Evolutionary conservation across 208 protist species (phyloP), one percentile per base, ranked within the genome.

Genomic region (Blastocrithidia nonstop): DNA sequence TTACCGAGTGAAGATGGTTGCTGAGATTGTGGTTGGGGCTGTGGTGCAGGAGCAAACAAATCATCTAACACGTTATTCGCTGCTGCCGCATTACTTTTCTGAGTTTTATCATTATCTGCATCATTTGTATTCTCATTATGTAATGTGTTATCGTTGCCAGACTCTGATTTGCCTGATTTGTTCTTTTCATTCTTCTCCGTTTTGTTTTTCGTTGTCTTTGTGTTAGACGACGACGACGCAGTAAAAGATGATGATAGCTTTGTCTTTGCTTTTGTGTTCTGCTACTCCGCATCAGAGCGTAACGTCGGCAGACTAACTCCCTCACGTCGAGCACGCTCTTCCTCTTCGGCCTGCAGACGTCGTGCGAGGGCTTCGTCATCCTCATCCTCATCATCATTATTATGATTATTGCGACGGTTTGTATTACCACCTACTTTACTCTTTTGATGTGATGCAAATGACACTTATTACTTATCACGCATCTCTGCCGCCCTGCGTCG

Each of bases 281-380:
- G n/a, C n/a, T n/a, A n/a, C n/a, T n/a, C n/a, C n/a, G 6, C 19
- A 36, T 70, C 60, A 23, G 58, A 65, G 44, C 51, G 54, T 23
- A 71, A 54, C 40, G 59, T 58, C 0, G 64, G 59, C 32, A 79
- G 27, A 8, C 32, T 43, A 19, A 45, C 41, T 16, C 63, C 67
- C 47, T 65, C 43, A 15, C 37, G 48, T n/a, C 54, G 45, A 13
- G 66, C 66, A 20, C 63, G 71, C 1, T 50, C 23, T 36, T 84
- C 74, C 48, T 91, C 77, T 54, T 91, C 77, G 27, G 75, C 49
- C 60, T 91, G 71, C 57, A 88, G 71, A 11, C 77, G 76, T 1
- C 59, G 54, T 19, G 82, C 77, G 3, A 86, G 51, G 21, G 74
- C 53, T 57, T 86, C 55, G 51, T 91, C 82, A n/a, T 66, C 58